A percentile compares a stretch with the other conserved stretches of the same genome.
Evolutionary conservation across 2,329 filamentous ascomycete species (phyloP).

Genomic region (Cordyceps tenuipes): DNA sequence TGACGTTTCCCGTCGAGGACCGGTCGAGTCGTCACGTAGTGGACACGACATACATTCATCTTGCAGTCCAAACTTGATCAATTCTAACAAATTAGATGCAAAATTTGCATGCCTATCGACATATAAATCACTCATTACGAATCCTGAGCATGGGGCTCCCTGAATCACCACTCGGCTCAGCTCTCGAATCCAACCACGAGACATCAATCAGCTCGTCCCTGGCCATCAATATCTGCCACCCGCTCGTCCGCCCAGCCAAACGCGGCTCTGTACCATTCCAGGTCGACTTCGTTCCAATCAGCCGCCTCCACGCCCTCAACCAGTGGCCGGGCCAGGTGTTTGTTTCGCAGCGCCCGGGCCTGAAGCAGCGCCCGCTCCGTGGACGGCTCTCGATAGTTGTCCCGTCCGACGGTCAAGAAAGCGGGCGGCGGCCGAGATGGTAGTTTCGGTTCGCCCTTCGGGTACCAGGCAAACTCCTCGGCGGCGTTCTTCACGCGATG

Average conservation of each 20-base stretch:
- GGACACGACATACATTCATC: not conserved
- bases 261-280: slow-evolving; percentile 61
- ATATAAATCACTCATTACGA: not conserved
- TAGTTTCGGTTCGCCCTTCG: no score
- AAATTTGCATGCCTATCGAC: not conserved
- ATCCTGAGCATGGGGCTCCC: no score
- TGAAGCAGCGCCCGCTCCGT: slow-evolving; percentile 50
- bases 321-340: slow-evolving; percentile 59
- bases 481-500: no score
- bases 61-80: not conserved
- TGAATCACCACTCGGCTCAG: no score
- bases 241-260: slow-evolving; percentile 59
- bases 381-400: slow-evolving; percentile 51
- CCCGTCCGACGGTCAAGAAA: slow-evolving; percentile 59
- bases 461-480: no score
- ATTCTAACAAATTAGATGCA: not conserved
- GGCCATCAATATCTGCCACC: not conserved
- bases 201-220: no score
- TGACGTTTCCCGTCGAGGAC: not conserved
- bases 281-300: slow-evolving; percentile 54
- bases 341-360: slow-evolving; percentile 64
- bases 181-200: no score
- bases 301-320: slow-evolving; percentile 61
- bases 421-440: slow-evolving; percentile 42
- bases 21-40: not conserved